Percentiles rank a stretch among this genome's conserved stretches.
These are phyloP conservation scores for Roridomyces roridus DNA, from an alignment of 768 basidiomycete species.

Conservation along the genomic window DNA sequence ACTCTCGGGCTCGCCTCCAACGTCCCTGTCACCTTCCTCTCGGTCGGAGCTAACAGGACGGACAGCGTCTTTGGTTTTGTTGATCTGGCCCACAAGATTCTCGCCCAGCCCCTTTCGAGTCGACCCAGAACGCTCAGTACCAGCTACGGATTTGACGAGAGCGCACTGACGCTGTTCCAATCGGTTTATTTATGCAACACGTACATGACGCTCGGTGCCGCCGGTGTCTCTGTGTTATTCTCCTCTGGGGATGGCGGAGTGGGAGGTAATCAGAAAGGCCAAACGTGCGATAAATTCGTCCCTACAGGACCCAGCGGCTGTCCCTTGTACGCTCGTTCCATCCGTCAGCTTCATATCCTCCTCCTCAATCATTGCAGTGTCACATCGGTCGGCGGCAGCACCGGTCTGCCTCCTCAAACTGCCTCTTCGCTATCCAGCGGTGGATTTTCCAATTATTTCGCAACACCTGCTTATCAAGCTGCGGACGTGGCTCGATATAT, in stretches of 20 bases:
- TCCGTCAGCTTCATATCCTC: conserved; percentile 39
- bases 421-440: too few relatives aligned
- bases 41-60: conserved; percentile 12
- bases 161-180: conserved; percentile 33
- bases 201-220: too few relatives aligned
- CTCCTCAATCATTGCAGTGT: conserved; percentile 46
- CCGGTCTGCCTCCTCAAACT: conserved; percentile 43
- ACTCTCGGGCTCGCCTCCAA: conserved; percentile 39
- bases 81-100: conserved; percentile 37
- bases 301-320: conserved; percentile 38
- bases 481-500: conserved; percentile 22
- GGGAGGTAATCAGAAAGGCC: neutral
- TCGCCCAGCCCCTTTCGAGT: conserved; percentile 47
- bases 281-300: conserved; percentile 44
- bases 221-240: conserved; percentile 44
- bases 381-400: conserved; percentile 51
- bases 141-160: conserved; percentile 44
- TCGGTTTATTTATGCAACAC: conserved; percentile 34
- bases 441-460: conserved; percentile 26
- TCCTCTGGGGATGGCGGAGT: conserved; percentile 39
- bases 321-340: conserved; percentile 38
- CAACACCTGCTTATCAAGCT: conserved; percentile 24
- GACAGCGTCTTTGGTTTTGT: conserved; percentile 30
- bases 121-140: conserved; percentile 45
- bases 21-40: conserved; percentile 43